These are phyloP conservation scores for Heimioporus sp. DNA, from an alignment of 768 basidiomycete species.

Conservation along the genomic window DNA sequence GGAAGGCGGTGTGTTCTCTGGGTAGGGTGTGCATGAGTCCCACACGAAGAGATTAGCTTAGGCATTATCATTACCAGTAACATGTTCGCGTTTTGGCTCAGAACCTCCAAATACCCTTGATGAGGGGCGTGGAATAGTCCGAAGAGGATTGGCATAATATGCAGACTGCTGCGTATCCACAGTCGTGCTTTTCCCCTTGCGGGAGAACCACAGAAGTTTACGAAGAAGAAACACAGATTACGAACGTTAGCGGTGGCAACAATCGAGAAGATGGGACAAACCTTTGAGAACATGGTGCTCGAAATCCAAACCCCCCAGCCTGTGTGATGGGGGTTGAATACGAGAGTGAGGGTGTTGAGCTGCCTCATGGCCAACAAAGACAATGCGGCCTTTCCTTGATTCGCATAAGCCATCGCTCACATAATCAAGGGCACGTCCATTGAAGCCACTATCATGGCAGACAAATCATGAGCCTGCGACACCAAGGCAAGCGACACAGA, in stretches of 20 bases:
- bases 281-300: conserved; percentile 4
- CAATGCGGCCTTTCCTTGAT: conserved; percentile 10
- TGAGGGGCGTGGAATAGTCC: background rate
- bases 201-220: conserved; percentile 1
- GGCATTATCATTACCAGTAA: conserved; percentile 11
- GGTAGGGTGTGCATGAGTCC: conserved; percentile 3
- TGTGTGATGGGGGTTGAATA: conserved; percentile 3
- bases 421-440: conserved; percentile 5
- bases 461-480: conserved; percentile 35
- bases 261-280: background rate
- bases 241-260: conserved; percentile 1
- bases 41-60: background rate
- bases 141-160: background rate
- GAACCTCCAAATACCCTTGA: background rate
- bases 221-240: background rate
- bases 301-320: background rate
- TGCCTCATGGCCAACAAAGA: conserved; percentile 26
- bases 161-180: no score
- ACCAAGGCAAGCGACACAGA: conserved; percentile 58
- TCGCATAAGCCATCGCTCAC: background rate
- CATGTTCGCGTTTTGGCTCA: background rate
- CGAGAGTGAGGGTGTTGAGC: conserved; percentile 1
- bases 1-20: no score
- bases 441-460: conserved; percentile 20
- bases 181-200: background rate